These are phyloP conservation scores for Fallopia convolvulus DNA, from an alignment of 148 eudicot genomes.

Conservation along the genomic window DNA sequence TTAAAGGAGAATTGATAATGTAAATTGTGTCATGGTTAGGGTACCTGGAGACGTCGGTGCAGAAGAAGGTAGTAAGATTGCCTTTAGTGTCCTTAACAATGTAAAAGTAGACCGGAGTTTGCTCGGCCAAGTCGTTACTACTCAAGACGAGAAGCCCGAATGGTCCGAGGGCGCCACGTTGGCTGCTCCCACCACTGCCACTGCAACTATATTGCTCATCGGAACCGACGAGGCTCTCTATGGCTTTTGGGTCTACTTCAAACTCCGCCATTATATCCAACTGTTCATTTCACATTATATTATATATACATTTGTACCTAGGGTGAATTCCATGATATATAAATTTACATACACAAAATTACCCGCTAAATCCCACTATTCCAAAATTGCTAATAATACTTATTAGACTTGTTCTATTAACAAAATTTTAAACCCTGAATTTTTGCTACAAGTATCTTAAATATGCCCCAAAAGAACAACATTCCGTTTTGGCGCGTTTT, in stretches of 20 bases:
- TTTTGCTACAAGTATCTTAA: too few relatives aligned
- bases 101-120: conserved; percentile 67
- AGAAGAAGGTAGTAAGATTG: conserved; percentile 46
- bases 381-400: too few relatives aligned
- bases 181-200: conserved; percentile 37
- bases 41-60: conserved; percentile 57
- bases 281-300: conserved; percentile 20
- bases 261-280: conserved; percentile 62
- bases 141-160: conserved; percentile 51
- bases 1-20: background rate
- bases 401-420: too few relatives aligned
- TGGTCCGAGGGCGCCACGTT: conserved; percentile 68
- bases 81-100: conserved; percentile 33
- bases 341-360: too few relatives aligned
- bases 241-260: conserved; percentile 30
- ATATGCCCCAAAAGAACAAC: too few relatives aligned
- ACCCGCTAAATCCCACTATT: too few relatives aligned
- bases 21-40: background rate
- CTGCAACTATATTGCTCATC: conserved; percentile 38
- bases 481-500: too few relatives aligned
- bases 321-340: too few relatives aligned
- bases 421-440: too few relatives aligned
- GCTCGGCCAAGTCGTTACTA: conserved; percentile 28
- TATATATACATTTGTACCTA: background rate
- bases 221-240: conserved; percentile 25